Base-by-base conservation (phyloP, 2,329 filamentous ascomycete species). In the Chaetomium sp. region DNA sequence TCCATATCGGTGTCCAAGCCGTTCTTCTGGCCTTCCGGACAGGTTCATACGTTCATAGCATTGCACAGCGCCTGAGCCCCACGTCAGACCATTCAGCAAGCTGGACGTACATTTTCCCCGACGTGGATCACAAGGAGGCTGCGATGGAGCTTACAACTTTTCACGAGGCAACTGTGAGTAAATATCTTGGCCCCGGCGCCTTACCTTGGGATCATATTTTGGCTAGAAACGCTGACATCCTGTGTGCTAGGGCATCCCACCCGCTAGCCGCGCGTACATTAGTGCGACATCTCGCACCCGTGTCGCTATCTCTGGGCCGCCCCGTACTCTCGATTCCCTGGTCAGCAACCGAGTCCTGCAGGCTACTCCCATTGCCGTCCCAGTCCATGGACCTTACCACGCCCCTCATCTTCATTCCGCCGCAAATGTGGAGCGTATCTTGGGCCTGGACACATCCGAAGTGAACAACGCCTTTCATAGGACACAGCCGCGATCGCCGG, bases 31-130 rank as follows among this genome's bases (percentile, higher is more conserved):
- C 85, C 44, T 89, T 88, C 72, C 78, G 84, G 59, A 78, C 79
- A 12, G 85, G 85, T 48, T 71, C 80, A 32, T 76, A 83, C 61
- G 79, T 84, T 51, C 70, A 74, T 38, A 71, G 74, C 5, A 65
- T 81, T 54, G 75, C 79, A 10, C 74, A 80, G 61, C 69, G 70
- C 59, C 66, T 80, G 41, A 70, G 65, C 59, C 71, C 73, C 6
- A 61, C 70, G 6, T 60, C 49, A 27, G 71, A 71, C n/a, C 66
- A 66, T 41, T 80, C 80, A 12, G 77, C 83, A 60, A 79, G 80
- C 64, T 89, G 86, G 86, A 86, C 85, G 6, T 82, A 80, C 55
- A 80, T 87, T 59, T 76, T 87, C 52, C 75, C 82, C n/a, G 78
- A 76, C 45, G 72, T 78, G 44, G 76, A 72, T 44, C 78, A 83